Evolutionary conservation across 2,329 filamentous ascomycete genomes (phyloP).

Genomic region (Penicillium sp.): DNA sequence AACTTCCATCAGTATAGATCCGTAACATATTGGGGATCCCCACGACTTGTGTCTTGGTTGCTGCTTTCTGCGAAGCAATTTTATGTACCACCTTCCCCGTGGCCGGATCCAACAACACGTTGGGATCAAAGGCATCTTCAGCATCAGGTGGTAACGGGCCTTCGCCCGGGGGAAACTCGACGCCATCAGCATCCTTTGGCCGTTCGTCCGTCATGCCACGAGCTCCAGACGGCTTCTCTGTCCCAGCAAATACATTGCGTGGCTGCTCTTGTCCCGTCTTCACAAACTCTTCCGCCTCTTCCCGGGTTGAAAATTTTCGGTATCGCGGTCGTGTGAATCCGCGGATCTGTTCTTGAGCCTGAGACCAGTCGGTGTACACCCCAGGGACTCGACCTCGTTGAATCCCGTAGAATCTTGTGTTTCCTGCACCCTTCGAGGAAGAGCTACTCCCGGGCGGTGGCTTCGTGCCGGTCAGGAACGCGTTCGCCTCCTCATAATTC

Average conservation of each 20-base stretch:
- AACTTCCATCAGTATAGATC: conserved; percentile 61
- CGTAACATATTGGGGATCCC: conserved; percentile 48
- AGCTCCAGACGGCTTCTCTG: conserved; percentile 32
- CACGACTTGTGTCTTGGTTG: conserved; percentile 42
- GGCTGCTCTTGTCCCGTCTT: conserved; percentile 31
- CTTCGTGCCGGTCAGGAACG: conserved; percentile 63
- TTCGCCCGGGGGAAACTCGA: conserved; percentile 48
- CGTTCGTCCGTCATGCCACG: conserved; percentile 39
- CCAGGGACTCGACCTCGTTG: conserved; percentile 54
- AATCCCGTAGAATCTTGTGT: conserved; percentile 55
- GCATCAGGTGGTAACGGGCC: conserved; percentile 52
- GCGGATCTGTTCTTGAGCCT: conserved; percentile 65
- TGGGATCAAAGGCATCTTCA: conserved; percentile 58
- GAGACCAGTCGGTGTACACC: conserved; percentile 62
- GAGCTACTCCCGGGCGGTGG: conserved; percentile 25
- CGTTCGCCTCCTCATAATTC: conserved; percentile 67
- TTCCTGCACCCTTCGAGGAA: conserved; percentile 32
- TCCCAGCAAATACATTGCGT: conserved; percentile 25
- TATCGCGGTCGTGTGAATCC: conserved; percentile 64
- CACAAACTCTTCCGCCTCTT: conserved; percentile 75
- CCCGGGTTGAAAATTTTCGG: conserved; percentile 61
- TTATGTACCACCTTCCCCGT: conserved; percentile 54
- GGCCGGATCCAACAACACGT: conserved; percentile 49
- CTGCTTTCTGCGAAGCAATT: conserved; percentile 46
- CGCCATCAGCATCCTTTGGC: conserved; percentile 41